A percentile compares a stretch with the other conserved stretches of the same genome.
These are phyloP conservation scores for Hibiscus mutabilis DNA, from an alignment of 345 rosid species.

Conservation along the genomic window DNA sequence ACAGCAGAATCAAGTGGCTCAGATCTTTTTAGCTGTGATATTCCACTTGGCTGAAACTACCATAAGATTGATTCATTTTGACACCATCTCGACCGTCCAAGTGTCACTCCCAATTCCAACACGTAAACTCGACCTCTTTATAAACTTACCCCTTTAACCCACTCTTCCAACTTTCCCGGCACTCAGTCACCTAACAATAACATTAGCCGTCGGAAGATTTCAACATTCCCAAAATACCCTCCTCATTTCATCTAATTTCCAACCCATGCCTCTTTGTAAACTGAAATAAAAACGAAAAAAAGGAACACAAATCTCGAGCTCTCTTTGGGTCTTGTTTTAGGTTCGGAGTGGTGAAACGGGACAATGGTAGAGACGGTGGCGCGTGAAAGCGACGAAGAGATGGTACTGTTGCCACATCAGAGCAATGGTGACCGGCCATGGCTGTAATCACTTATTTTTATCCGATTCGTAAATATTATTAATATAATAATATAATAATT, in stretches of 20 bases:
- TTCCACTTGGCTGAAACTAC: background rate
- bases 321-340: background rate
- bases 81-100: constrained; percentile 6
- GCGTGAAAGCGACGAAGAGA: constrained; percentile 46
- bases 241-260: constrained; percentile 14
- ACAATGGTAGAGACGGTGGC: constrained; percentile 36
- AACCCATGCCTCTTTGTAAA: background rate
- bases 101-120: background rate
- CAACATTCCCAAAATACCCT: constrained; percentile 22
- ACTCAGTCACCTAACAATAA: background rate
- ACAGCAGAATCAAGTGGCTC: background rate
- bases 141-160: background rate
- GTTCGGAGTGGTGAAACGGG: background rate
- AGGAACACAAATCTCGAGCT: background rate
- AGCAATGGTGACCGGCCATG: constrained; percentile 61
- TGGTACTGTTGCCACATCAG: constrained; percentile 36
- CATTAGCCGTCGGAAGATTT: background rate
- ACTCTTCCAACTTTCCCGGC: background rate
- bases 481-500: too few species aligned
- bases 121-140: background rate
- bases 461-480: too few species aligned
- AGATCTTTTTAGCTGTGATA: background rate
- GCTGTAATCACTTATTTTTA: too few species aligned
- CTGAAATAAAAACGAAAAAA: background rate
- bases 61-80: background rate